These are phyloP conservation scores for Corymbia calophylla DNA, from an alignment of 441 rosid species.

Conservation along the genomic window DNA sequence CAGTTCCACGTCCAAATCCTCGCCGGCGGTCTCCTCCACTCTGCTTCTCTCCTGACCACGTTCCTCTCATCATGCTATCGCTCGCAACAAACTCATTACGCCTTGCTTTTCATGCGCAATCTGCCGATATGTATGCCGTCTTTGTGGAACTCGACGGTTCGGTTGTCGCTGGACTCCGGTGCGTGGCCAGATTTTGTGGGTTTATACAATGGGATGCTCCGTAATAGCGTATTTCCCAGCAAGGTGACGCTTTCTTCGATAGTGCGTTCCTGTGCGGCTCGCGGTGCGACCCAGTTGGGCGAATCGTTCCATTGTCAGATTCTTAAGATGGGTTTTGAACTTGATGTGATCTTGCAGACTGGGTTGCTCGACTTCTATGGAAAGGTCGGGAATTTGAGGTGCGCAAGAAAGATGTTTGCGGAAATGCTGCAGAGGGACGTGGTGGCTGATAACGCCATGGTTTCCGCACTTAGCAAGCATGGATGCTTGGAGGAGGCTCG, in stretches of 20 bases:
- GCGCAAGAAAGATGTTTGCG: not conserved
- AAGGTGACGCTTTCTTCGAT: not conserved
- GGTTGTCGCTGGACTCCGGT: not conserved
- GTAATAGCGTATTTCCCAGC: not conserved
- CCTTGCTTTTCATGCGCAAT: not conserved
- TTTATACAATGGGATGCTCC: not conserved
- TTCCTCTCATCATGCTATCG: constrained; percentile 1
- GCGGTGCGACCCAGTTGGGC: not conserved
- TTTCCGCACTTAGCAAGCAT: not conserved
- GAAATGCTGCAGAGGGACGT: constrained; percentile 1
- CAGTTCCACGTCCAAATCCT: not conserved
- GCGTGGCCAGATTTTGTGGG: not conserved
- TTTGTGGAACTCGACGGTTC: not conserved
- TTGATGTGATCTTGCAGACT: constrained; percentile 4
- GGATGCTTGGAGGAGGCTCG: not conserved
- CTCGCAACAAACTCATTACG: not conserved
- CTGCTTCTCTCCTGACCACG: not conserved
- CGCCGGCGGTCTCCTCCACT: not conserved
- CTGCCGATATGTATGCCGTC: not conserved
- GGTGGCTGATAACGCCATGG: constrained; percentile 1
- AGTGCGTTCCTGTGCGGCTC: not conserved
- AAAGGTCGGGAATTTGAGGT: not conserved
- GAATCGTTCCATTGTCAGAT: not conserved
- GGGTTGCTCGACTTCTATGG: constrained; percentile 4
- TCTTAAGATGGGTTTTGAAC: not conserved